phyloP scores from a whole-genome alignment of 2,329 filamentous ascomycete species.

The Exserohilum rostratum region DNA sequence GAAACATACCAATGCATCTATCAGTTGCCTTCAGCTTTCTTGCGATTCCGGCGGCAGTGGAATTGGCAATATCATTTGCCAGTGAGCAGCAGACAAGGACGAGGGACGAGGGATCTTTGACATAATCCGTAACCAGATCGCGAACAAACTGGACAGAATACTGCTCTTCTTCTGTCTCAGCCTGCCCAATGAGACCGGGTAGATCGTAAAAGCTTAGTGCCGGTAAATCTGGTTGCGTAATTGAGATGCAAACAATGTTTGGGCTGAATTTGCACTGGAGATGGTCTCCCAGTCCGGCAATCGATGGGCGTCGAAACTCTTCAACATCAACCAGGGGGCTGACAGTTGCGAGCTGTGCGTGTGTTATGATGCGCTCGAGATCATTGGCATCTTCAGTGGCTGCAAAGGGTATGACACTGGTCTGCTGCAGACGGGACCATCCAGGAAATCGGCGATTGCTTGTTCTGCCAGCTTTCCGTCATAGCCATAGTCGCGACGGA shows the following conservation, averaged over 20 bases:
- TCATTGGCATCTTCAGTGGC: conserved; percentile 65
- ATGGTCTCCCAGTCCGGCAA: neutral
- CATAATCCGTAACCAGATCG: conserved; percentile 73
- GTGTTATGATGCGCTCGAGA: conserved; percentile 71
- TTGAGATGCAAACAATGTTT: conserved; percentile 78
- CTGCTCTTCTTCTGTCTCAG: conserved; percentile 53
- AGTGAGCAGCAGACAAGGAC: conserved; percentile 80
- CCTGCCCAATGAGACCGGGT: conserved; percentile 78
- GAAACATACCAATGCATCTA: conserved; percentile 47
- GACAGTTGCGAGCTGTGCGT: conserved; percentile 78
- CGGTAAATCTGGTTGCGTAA: conserved; percentile 72
- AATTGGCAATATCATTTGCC: conserved; percentile 78
- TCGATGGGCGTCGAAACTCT: conserved; percentile 42
- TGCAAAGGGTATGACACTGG: conserved; percentile 63
- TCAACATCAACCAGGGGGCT: conserved; percentile 65
- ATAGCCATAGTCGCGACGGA: conserved; percentile 70
- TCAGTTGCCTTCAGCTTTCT: conserved; percentile 47
- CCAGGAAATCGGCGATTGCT: conserved; percentile 63
- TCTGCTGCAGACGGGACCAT: conserved; percentile 59
- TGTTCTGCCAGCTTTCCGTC: conserved; percentile 47
- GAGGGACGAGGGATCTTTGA: conserved; percentile 71
- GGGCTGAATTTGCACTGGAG: conserved; percentile 75
- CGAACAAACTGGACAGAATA: conserved; percentile 73
- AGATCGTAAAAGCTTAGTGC: conserved; percentile 84
- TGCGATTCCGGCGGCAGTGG: conserved; percentile 68